These are phyloP conservation scores for Aspergillus leporis DNA, from an alignment of 495 filamentous ascomycete genomes.

Conservation along the genomic window DNA sequence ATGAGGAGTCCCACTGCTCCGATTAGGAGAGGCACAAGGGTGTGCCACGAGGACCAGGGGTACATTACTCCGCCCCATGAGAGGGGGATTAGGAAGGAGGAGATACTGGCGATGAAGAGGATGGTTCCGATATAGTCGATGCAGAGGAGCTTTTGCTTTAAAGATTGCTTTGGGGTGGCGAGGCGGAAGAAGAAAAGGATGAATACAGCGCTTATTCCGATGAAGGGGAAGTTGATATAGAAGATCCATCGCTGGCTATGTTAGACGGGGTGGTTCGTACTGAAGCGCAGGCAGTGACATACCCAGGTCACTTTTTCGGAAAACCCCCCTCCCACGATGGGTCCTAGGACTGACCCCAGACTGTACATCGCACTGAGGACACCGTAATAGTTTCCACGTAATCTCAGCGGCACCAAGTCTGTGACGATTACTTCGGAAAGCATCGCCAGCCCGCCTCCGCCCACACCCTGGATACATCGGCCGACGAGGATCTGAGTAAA, in stretches of 20 bases:
- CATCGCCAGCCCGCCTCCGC: conserved; percentile 35
- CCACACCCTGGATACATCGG: conserved; percentile 35
- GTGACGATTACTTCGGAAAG: conserved; percentile 35
- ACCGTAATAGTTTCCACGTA: conserved; percentile 36
- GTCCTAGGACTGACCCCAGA: conserved; percentile 34
- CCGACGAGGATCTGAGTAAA: conserved; percentile 37
- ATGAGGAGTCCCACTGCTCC: conserved; percentile 18
- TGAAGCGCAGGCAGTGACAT: not conserved
- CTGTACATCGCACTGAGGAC: conserved; percentile 26
- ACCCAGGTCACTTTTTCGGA: conserved; percentile 41
- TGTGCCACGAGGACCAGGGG: conserved; percentile 52
- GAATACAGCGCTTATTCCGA: conserved; percentile 47
- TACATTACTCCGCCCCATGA: conserved; percentile 58
- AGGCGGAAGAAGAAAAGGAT: conserved; percentile 45
- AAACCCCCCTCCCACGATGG: conserved; percentile 37
- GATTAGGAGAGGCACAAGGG: conserved; percentile 40
- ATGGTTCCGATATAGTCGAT: conserved; percentile 58
- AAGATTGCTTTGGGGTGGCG: conserved; percentile 25
- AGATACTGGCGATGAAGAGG: conserved; percentile 47
- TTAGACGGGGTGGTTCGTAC: not conserved
- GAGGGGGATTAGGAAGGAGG: conserved; percentile 52
- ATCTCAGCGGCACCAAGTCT: conserved; percentile 40
- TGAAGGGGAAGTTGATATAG: conserved; percentile 65
- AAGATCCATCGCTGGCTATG: conserved; percentile 56
- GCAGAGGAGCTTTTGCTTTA: conserved; percentile 32